Evolutionary conservation across 441 rosid species (phyloP).

Genomic region (Raphanus hybrid): DNA sequence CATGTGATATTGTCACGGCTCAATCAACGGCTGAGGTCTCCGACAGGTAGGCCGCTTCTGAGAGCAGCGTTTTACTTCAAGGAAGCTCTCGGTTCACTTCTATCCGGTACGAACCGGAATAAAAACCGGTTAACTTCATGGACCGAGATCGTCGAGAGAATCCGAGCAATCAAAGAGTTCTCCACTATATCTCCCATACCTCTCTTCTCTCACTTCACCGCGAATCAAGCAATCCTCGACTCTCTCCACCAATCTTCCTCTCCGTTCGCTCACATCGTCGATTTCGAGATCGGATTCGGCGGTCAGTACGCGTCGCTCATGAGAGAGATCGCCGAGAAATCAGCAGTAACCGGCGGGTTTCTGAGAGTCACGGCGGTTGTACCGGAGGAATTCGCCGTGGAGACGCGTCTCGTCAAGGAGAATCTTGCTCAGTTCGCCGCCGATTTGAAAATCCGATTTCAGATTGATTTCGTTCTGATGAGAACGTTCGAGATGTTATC

Average conservation of each 20-base stretch:
- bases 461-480: conserved; percentile 67
- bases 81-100: conserved; percentile 71
- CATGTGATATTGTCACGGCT: conserved; percentile 81
- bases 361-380: conserved; percentile 79
- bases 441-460: conserved; percentile 67
- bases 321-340: conserved; percentile 66
- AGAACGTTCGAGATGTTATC: conserved; percentile 69
- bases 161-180: conserved; percentile 69
- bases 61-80: conserved; percentile 87
- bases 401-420: conserved; percentile 73
- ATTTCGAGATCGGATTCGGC: conserved; percentile 84
- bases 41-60: conserved; percentile 70
- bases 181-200: conserved; percentile 77
- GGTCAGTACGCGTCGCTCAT: conserved; percentile 85
- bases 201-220: conserved; percentile 81
- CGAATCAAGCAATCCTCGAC: conserved; percentile 82
- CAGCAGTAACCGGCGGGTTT: conserved; percentile 37
- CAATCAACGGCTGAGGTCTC: conserved; percentile 63
- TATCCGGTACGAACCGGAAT: conserved; percentile 52
- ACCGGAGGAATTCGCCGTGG: conserved; percentile 60
- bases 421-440: conserved; percentile 72
- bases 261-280: conserved; percentile 68
- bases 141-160: conserved; percentile 75
- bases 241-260: conserved; percentile 45
- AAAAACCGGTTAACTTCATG: conserved; percentile 51